Evolutionary conservation across 148 eudicot genomes (phyloP), one percentile per base, ranked within the genome.

Genomic region (Chenopodium berlandieri): DNA sequence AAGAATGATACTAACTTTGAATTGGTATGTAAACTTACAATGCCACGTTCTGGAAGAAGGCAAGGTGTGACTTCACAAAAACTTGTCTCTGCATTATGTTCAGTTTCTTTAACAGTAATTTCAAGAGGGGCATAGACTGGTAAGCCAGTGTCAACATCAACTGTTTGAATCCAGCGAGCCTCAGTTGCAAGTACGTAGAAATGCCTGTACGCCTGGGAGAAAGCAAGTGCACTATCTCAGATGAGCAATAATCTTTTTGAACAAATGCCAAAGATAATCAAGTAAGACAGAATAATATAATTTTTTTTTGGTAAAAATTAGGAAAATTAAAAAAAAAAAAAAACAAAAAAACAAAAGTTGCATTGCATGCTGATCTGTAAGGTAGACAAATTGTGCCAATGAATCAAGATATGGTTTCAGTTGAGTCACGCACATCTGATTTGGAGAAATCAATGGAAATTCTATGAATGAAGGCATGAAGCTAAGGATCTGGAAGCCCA

Each of bases 71-170:
- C 94, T 84, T 94, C 95, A 83, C 88, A 90, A 83, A 91, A 94
- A 85, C 97, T 94, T 74, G 99, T 96, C 90, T 96, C 97, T 75
- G 88, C 88, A 88, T 94, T 92, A 81, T 90, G 91, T 63, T 87
- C 94, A 80, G 98, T 91, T 88, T 94, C 99, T 79, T 88, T 87
- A 40, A 89, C 85, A 25, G 99, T 94, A 79, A 96, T 87, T 87
- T 96, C 98, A 81, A 96, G 91, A 84, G 99, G 99, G 63, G 91
- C 98, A 87, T 96, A 96, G 71, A 94, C 99, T 52, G 99, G 97
- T 40, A 96, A 84, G 76, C 97, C 93, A 11, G 97, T 94, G 84
- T 96, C 99, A 67, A 96, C 99, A 86, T 96, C 99, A 85, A 96
- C 91, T 73, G 99, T 94, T 71, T 92, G 99, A 76, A 96, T 79